Evolutionary conservation across 768 basidiomycete genomes (phyloP).

Genomic region (Daedaleopsis sinensis): DNA sequence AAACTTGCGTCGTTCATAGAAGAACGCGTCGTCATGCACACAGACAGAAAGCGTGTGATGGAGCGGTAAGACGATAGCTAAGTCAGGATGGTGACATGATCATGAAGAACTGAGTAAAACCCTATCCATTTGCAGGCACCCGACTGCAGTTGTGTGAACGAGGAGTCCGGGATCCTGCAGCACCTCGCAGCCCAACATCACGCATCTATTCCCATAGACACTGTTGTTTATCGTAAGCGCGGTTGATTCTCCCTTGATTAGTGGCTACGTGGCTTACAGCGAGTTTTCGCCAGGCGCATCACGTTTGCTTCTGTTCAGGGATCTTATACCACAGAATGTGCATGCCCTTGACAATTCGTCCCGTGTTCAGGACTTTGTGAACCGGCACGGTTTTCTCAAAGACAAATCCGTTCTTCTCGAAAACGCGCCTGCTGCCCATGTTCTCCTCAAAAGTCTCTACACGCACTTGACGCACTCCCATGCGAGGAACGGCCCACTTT

Average conservation of each 20-base stretch:
- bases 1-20: not conserved
- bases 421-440: conserved; percentile 61
- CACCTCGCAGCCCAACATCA: not conserved
- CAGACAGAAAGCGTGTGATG: conserved; percentile 1
- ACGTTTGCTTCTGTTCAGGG: not conserved
- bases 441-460: conserved; percentile 55
- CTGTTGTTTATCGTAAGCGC: not conserved
- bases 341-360: conserved; percentile 24
- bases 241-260: not conserved
- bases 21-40: conserved; percentile 6
- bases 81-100: not conserved
- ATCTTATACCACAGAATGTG: conserved; percentile 30
- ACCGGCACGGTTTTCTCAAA: conserved; percentile 42
- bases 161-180: too few relatives aligned
- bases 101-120: not conserved
- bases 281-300: not conserved
- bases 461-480: conserved; percentile 54
- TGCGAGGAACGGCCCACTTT: conserved; percentile 65
- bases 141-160: not conserved
- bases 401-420: conserved; percentile 67
- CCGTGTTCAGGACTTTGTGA: conserved; percentile 40
- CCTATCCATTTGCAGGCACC: not conserved
- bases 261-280: too few relatives aligned
- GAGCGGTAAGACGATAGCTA: conserved; percentile 7
- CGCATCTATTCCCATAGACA: not conserved